phyloP scores from a whole-genome alignment of 495 filamentous ascomycete species.

The Hyaloscypha finlandica region DNA sequence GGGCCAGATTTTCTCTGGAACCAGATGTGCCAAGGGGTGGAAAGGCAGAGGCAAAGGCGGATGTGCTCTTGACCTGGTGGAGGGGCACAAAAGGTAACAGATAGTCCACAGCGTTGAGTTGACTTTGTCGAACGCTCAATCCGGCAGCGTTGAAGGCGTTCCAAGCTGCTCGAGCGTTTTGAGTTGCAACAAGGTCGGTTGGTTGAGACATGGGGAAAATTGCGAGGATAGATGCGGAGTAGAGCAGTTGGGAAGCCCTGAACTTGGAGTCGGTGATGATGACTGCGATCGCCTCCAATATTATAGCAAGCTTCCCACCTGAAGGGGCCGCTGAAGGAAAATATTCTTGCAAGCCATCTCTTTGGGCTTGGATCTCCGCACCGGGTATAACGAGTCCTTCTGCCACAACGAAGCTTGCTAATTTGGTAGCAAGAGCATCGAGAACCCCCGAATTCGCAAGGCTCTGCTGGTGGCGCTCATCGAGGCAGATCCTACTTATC shows the following conservation, averaged over 20 bases:
- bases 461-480: constrained; percentile 66
- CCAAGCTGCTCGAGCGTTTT: constrained; percentile 37
- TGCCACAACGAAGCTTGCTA: constrained; percentile 72
- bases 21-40: constrained; percentile 32
- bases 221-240: constrained; percentile 72
- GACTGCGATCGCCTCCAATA: constrained; percentile 78
- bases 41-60: constrained; percentile 28
- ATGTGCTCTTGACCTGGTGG: constrained; percentile 26
- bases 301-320: constrained; percentile 60
- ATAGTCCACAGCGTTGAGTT: constrained; percentile 57
- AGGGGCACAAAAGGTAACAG: constrained; percentile 50
- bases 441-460: constrained; percentile 73
- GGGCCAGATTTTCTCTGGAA: constrained; percentile 24
- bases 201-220: constrained; percentile 57
- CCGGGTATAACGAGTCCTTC: constrained; percentile 66
- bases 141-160: constrained; percentile 39
- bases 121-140: constrained; percentile 33
- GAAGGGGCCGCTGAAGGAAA: constrained; percentile 59
- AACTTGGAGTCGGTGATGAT: constrained; percentile 81
- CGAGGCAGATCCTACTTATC: constrained; percentile 62
- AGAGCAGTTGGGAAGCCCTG: constrained; percentile 75
- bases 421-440: constrained; percentile 73
- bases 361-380: constrained; percentile 44
- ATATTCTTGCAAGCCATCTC: constrained; percentile 45
- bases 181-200: constrained; percentile 23